Base-by-base conservation (phyloP, 106 monocot species). In the Dendrobium huoshanense region DNA sequence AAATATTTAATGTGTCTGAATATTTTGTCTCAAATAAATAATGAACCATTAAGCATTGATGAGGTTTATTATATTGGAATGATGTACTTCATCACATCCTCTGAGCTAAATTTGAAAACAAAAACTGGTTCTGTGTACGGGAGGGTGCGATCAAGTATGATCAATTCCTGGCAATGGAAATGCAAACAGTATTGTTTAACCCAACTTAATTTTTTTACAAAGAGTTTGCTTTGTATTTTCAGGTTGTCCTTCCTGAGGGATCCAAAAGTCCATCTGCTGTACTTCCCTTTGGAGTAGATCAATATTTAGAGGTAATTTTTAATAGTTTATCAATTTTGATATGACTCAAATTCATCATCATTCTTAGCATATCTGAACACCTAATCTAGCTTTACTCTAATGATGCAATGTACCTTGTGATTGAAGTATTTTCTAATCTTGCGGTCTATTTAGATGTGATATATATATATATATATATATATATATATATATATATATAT, bases 241-340 rank as follows among this genome's bases (percentile, higher is more conserved):
- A 95, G 95, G 92, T 95, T n/a, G 81, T 90, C 72, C 90, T 95
- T 58, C 92, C 95, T n/a, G 95, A 95, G 78, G 95, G 95, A 75
- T 90, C 95, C 18, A 95, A 86, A 82, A 83, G 82, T 27, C 86
- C 92, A 49, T 83, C 78, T 49, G 84, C 81, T 55, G 27, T 59
- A 58, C 83, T 92, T 79, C 87, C 87, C 78, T 95, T 95, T 84
- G 55, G 82, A 40, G 87, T 82, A 27, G 82, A 92, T 59, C 79
- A 92, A 79, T 82, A 83, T 67, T 84, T 88, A 78, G 90, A 95
- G 92, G 95, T 95, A 84, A 79, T 80, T 79, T 2, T 77, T 68
- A 33, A 78, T 55, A n/a, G 47, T 72, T 82, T 70, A 13, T 37
- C 37, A 4, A 11, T 70, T 33, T 2, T 70, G 37, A 70, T 15